Conservation (phyloP, 2,329 filamentous ascomycete genomes). For the Penicillium sp. region DNA sequence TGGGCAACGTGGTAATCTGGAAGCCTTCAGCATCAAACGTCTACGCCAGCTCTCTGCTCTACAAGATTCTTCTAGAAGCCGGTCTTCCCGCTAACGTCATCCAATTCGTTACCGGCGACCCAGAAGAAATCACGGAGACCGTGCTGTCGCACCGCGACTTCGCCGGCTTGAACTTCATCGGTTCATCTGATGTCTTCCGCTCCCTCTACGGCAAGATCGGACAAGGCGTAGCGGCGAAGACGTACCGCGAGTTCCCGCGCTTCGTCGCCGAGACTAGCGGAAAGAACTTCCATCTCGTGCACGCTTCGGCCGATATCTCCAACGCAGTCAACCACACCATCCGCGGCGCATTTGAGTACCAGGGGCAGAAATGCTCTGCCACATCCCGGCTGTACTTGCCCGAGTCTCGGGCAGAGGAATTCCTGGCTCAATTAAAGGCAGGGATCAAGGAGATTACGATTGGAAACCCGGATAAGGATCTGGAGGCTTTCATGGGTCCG, state of each 20-base stretch:
- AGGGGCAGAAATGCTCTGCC: slow-evolving; percentile 84
- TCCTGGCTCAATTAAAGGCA: slow-evolving; percentile 61
- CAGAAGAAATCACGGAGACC: slow-evolving; percentile 72
- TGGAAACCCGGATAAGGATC: slow-evolving; percentile 45
- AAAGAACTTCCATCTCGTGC: slow-evolving; percentile 86
- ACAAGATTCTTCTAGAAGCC: slow-evolving; percentile 87
- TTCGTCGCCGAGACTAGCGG: slow-evolving; percentile 85
- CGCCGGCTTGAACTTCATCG: slow-evolving; percentile 83
- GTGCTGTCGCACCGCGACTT: slow-evolving; percentile 75
- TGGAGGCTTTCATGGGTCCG: slow-evolving; percentile 70
- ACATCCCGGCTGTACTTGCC: slow-evolving; percentile 75
- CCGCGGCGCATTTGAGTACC: slow-evolving; percentile 80
- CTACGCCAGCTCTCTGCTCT: slow-evolving; percentile 80
- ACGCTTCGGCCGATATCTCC: slow-evolving; percentile 67
- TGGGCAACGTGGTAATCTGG: slow-evolving; percentile 95
- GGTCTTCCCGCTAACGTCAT: slow-evolving; percentile 84
- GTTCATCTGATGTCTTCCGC: slow-evolving; percentile 84
- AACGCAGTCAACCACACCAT: slow-evolving; percentile 77
- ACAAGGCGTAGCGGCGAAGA: slow-evolving; percentile 69
- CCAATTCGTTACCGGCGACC: slow-evolving; percentile 86
- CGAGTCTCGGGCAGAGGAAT: slow-evolving; percentile 66
- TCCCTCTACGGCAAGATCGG: slow-evolving; percentile 82
- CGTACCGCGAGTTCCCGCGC: slow-evolving; percentile 76
- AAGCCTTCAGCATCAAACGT: slow-evolving; percentile 87
- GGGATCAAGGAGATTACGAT: slow-evolving; percentile 66